A percentile compares a stretch with the other conserved stretches of the same genome.
These are phyloP conservation scores for Nakazawaea populi DNA, from an alignment of 805 yeast genomes.

Conservation along the genomic window DNA sequence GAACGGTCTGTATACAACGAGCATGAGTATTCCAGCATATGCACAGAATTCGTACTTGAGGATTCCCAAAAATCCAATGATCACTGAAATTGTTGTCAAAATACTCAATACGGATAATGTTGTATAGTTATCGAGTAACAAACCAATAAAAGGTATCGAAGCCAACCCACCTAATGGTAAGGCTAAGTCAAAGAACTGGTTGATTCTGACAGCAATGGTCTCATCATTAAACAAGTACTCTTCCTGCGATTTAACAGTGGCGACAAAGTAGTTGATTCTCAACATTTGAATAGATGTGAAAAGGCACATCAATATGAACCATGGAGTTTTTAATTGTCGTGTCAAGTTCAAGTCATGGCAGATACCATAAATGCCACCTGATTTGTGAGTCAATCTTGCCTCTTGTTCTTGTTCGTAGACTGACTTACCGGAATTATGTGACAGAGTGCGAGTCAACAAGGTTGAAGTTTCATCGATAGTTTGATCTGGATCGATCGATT, in stretches of 20 bases:
- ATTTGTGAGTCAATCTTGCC: constrained; percentile 38
- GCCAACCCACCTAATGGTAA: constrained; percentile 84
- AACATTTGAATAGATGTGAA: constrained; percentile 88
- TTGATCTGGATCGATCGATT: constrained; percentile 35
- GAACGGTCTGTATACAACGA: constrained; percentile 85
- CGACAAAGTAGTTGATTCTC: constrained; percentile 87
- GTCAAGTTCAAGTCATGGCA: constrained; percentile 51
- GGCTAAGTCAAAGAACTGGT: constrained; percentile 77
- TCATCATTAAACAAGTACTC: constrained; percentile 54
- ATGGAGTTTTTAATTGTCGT: constrained; percentile 46
- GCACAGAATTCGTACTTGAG: constrained; percentile 45
- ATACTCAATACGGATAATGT: constrained; percentile 52
- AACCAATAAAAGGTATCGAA: constrained; percentile 84
- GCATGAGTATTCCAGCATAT: constrained; percentile 57
- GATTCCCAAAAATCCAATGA: constrained; percentile 70
- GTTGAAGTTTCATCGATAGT: constrained; percentile 11
- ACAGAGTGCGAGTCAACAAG: constrained; percentile 9
- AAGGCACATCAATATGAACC: constrained; percentile 74
- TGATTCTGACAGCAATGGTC: constrained; percentile 47
- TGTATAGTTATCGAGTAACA: constrained; percentile 66
- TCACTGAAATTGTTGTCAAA: constrained; percentile 47
- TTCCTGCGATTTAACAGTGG: constrained; percentile 82
- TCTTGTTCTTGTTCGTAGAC: constrained; percentile 65
- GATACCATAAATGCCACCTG: constrained; percentile 74
- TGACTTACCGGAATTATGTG: constrained; percentile 35